Evolutionary conservation across 2,329 filamentous ascomycete genomes (phyloP).

Genomic region (Alternaria consortialis): DNA sequence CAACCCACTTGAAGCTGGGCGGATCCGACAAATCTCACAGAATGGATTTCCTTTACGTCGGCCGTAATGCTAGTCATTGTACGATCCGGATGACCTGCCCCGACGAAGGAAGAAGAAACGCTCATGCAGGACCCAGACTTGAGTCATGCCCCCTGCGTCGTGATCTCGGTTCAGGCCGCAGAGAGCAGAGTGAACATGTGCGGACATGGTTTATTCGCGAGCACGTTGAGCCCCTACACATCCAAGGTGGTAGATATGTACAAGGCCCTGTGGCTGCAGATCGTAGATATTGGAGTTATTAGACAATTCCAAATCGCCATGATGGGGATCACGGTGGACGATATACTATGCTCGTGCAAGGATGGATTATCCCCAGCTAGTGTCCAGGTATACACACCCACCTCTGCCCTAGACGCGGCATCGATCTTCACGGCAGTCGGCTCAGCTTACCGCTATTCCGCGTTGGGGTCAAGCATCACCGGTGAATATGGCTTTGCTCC

Average conservation of each 20-base stretch:
- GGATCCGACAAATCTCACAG: background rate
- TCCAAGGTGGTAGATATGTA: slow-evolving; percentile 2
- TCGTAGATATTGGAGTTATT: slow-evolving; percentile 7
- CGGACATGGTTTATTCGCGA: slow-evolving; percentile 3
- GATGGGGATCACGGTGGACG: slow-evolving; percentile 16
- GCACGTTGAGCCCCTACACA: slow-evolving; percentile 2
- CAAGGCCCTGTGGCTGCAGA: slow-evolving; percentile 14
- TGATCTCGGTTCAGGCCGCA: slow-evolving; percentile 33
- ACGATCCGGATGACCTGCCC: slow-evolving; percentile 17
- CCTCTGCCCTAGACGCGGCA: slow-evolving; percentile 30
- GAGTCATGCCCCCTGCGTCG: slow-evolving; percentile 31
- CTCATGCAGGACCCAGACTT: slow-evolving; percentile 29
- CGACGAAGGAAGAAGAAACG: slow-evolving; percentile 32
- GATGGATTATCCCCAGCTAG: slow-evolving; percentile 32
- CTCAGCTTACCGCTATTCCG: slow-evolving; percentile 43
- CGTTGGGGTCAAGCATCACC: slow-evolving; percentile 30
- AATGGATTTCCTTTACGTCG: slow-evolving; percentile 10
- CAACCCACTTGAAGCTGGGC: slow-evolving; percentile 17
- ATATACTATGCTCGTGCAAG: slow-evolving; percentile 17
- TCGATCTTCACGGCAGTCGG: slow-evolving; percentile 33
- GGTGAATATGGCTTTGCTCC: slow-evolving; percentile 9
- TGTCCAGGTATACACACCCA: slow-evolving; percentile 28
- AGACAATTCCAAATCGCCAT: slow-evolving; percentile 23
- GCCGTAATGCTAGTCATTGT: slow-evolving; percentile 14
- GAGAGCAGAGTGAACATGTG: slow-evolving; percentile 18